Percentiles rank a stretch among this genome's conserved stretches.
Evolutionary conservation across 495 filamentous ascomycete species (phyloP).

Genomic region (Neurospora sp.): DNA sequence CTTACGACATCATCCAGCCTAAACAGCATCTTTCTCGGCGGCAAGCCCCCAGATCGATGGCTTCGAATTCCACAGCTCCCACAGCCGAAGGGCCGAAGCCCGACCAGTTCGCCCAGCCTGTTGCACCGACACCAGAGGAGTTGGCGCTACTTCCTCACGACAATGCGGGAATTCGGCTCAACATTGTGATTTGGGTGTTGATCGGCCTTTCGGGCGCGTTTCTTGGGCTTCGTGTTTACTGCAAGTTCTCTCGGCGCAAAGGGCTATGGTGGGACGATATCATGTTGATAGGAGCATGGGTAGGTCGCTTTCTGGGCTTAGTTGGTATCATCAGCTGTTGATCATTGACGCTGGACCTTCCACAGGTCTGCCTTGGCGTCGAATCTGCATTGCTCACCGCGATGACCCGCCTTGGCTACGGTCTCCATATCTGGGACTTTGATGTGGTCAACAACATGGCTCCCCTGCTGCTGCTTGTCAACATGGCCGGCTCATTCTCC

Average conservation of each 20-base stretch:
- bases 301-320: conserved; percentile 1
- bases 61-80: not conserved
- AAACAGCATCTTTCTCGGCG: not conserved
- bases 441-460: not conserved
- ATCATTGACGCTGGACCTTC: not conserved
- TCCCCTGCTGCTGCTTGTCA: conserved; percentile 6
- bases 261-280: conserved; percentile 26
- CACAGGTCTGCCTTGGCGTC: conserved; percentile 4
- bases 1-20: not conserved
- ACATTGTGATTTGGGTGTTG: conserved; percentile 18
- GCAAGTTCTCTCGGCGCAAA: conserved; percentile 12
- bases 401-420: conserved; percentile 21
- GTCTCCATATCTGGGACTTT: conserved; percentile 15
- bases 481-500: conserved; percentile 13
- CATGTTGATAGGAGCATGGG: conserved; percentile 26
- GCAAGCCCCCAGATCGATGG: not conserved
- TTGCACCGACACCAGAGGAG: not conserved
- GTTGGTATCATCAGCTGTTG: not conserved
- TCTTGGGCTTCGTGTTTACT: conserved; percentile 24
- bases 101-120: conserved; percentile 9
- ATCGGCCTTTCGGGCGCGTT: conserved; percentile 15
- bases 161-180: conserved; percentile 15
- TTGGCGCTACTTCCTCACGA: conserved; percentile 14
- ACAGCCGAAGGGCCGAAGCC: not conserved
- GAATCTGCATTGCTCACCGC: conserved; percentile 8